Base-by-base conservation (phyloP, 176 grass and related monocot species). In the Triticum urartu region DNA sequence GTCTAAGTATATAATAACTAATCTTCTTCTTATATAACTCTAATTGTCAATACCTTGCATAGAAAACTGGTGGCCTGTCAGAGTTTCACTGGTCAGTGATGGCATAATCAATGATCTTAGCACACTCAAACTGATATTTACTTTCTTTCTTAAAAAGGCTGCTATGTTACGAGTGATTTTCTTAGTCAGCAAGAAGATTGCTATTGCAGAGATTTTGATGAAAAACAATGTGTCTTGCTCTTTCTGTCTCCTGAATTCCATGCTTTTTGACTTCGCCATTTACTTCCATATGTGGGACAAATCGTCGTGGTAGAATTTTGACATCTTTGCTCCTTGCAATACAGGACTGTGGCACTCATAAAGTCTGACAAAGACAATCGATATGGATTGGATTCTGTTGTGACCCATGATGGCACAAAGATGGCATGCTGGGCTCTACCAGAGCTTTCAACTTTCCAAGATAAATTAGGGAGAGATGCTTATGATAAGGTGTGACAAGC, bases 361-460 rank as follows among this genome's bases (percentile, higher is more conserved):
- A 98, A 95, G 73, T 95, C 96, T 11, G 85, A 94, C 71, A 98
- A 95, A 63, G 91, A 98, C 77, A 95, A 82, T 12, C 86, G 93
- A 82, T 98, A 98, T 60, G 90, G 84, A 56, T 81, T 94, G 68
- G 88, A 92, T 65, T 92, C 86, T 68, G 86, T 94, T 30, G 93
- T 98, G 48, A 95, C 93, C 12, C 93, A 98, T 89, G 90, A 98
- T 43, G 96, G 96, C 47, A 81, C 71, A 40, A 92, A 94, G 85
- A 95, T 98, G 92, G 24, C 79, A 11, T 98, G 96, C 66, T 89
- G 90, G 86, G 86, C 93, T 7, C 72, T 94, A 18, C 83, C 93
- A 12, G 75, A 94, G 52, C 88, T 95, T 73, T 94, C 93, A 54
- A 59, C 47, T 84, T 95, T 95, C 62, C 90, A 30, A 30, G 84